Percentiles rank a stretch among this genome's conserved stretches.
Evolutionary conservation across 2,329 filamentous ascomycete species (phyloP).

Genomic region (Aspergillus phoenicis): DNA sequence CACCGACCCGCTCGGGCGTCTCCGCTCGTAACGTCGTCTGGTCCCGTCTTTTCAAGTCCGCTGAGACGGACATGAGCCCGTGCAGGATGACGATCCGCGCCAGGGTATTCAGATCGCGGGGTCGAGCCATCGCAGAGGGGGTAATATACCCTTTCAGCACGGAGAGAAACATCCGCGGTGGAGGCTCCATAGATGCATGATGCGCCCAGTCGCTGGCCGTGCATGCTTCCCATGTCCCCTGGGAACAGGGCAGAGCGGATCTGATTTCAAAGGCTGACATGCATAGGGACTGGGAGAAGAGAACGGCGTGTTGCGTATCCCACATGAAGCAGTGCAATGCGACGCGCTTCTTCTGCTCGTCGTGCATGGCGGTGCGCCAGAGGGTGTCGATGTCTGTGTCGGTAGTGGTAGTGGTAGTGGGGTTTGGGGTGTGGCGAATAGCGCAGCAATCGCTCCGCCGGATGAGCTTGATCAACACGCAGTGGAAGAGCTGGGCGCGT

Average conservation of each 20-base stretch:
- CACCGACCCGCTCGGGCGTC: constrained; percentile 40
- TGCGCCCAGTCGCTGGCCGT: constrained; percentile 56
- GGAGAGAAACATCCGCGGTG: constrained; percentile 46
- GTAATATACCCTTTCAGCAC: constrained; percentile 61
- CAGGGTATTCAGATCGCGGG: constrained; percentile 52
- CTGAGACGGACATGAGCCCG: constrained; percentile 64
- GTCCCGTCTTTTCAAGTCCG: constrained; percentile 64
- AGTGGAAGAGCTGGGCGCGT: constrained; percentile 63
- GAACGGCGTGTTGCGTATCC: constrained; percentile 66
- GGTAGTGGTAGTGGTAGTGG: constrained; percentile 30
- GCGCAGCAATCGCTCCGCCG: constrained; percentile 56
- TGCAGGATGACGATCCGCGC: constrained; percentile 60
- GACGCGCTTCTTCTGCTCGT: constrained; percentile 62
- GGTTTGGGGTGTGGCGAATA: constrained; percentile 38
- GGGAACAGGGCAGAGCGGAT: constrained; percentile 58
- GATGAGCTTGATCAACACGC: constrained; percentile 58
- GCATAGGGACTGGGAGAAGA: constrained; percentile 67
- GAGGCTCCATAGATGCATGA: constrained; percentile 39
- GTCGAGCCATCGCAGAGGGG: constrained; percentile 40
- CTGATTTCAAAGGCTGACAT: constrained; percentile 68
- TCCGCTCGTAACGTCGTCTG: constrained; percentile 60
- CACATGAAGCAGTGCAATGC: constrained; percentile 67
- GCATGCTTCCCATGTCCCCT: constrained; percentile 60
- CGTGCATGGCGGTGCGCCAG: constrained; percentile 58
- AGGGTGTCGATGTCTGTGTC: constrained; percentile 46